Evolutionary conservation across 2,329 filamentous ascomycete species (phyloP).

Genomic region (Aspergillus persii): DNA sequence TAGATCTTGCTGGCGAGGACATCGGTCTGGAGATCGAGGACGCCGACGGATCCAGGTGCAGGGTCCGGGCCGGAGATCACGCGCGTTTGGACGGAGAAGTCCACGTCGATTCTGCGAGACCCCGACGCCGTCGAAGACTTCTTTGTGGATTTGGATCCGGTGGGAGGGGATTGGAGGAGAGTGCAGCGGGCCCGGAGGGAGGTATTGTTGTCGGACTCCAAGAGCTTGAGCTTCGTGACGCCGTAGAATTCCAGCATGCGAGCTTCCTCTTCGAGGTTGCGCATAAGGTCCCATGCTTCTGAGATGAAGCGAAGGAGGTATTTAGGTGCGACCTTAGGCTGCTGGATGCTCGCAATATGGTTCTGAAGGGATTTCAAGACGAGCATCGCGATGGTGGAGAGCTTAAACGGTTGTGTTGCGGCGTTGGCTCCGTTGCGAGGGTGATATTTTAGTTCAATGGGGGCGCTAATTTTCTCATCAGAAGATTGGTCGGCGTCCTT

Average conservation of each 20-base stretch:
- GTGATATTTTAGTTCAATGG: constrained; percentile 36
- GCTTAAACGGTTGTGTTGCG: constrained; percentile 8
- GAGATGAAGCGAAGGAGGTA: constrained; percentile 42
- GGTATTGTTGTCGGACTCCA: constrained; percentile 24
- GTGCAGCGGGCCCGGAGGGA: constrained; percentile 40
- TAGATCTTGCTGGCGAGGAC: constrained; percentile 42
- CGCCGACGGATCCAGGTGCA: constrained; percentile 21
- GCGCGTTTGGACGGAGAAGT: constrained; percentile 38
- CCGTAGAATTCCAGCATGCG: constrained; percentile 46
- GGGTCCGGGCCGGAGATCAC: constrained; percentile 15
- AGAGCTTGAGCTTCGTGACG: constrained; percentile 39
- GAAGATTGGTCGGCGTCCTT: constrained; percentile 20
- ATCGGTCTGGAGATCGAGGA: constrained; percentile 37
- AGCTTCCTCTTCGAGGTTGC: constrained; percentile 43
- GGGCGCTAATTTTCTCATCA: constrained; percentile 23
- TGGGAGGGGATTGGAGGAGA: constrained; percentile 28
- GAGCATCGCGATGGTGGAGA: constrained; percentile 40
- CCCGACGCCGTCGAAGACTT: not conserved
- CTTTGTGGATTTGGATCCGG: constrained; percentile 12
- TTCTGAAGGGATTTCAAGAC: constrained; percentile 43
- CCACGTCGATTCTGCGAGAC: constrained; percentile 34
- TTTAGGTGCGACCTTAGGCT: constrained; percentile 35
- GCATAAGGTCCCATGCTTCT: constrained; percentile 42
- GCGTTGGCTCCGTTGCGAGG: constrained; percentile 21
- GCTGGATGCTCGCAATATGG: constrained; percentile 36